Percentiles rank a stretch among this genome's conserved stretches.
phyloP scores from a whole-genome alignment of 257 asterid genomes.

The Knoxia roxburghii region DNA sequence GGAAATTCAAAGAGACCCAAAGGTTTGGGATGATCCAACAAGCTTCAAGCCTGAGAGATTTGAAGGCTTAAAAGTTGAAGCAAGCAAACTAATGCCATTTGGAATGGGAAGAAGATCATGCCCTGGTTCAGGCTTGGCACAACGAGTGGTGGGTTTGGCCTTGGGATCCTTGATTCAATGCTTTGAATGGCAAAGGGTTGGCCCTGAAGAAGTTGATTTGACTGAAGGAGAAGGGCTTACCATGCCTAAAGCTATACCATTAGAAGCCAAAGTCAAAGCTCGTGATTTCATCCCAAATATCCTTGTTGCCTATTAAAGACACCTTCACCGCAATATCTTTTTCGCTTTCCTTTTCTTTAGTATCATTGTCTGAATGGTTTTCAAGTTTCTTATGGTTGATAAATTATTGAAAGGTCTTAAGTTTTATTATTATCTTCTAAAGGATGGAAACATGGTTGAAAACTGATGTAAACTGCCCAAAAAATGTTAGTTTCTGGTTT shows the following conservation, averaged over 20 bases:
- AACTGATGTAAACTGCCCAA: no score
- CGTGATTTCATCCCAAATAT: not conserved
- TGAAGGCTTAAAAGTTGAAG: slow-evolving; percentile 1
- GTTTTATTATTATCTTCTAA: no score
- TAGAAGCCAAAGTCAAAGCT: not conserved
- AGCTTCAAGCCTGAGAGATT: slow-evolving; percentile 29
- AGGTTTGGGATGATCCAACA: slow-evolving; percentile 19
- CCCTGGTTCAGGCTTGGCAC: slow-evolving; percentile 1
- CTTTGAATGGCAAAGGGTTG: no score
- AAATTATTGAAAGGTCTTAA: no score
- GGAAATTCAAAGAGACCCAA: no score
- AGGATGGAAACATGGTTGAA: no score
- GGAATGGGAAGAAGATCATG: slow-evolving; percentile 9
- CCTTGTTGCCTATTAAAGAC: not conserved
- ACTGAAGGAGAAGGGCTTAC: no score
- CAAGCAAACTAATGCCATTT: not conserved
- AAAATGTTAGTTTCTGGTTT: no score
- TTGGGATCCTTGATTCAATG: not conserved
- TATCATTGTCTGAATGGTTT: no score
- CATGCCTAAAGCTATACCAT: not conserved
- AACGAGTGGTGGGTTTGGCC: not conserved
- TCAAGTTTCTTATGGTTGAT: no score
- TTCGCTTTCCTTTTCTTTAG: no score
- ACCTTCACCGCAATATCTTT: not conserved
- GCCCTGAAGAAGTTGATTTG: no score